phyloP scores from a whole-genome alignment of 1,284 basidiomycete species.

The Ustilago nuda region DNA sequence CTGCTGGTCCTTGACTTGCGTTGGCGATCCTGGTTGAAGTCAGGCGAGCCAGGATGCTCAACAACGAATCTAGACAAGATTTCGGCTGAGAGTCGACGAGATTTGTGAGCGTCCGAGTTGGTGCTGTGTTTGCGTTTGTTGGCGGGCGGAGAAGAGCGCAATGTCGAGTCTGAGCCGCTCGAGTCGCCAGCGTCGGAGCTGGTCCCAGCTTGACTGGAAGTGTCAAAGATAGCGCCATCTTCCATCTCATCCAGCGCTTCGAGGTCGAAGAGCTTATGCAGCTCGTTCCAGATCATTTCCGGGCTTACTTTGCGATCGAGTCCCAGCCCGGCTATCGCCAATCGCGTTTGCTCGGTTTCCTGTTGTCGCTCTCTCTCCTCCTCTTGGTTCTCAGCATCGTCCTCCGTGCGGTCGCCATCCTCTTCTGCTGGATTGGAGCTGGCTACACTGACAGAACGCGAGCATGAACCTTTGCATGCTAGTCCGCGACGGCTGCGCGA shows the following conservation, averaged over 20 bases:
- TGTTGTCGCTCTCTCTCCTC: conserved; percentile 42
- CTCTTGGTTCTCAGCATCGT: conserved; percentile 38
- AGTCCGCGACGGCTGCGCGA: conserved; percentile 28
- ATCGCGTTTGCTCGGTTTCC: conserved; percentile 26
- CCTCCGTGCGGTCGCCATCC: conserved; percentile 36
- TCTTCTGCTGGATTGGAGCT: conserved; percentile 37
- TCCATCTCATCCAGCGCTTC: conserved; percentile 60
- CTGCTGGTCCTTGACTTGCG: conserved; percentile 17
- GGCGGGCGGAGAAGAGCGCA: conserved; percentile 9
- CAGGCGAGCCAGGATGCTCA: conserved; percentile 46
- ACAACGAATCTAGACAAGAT: conserved; percentile 34
- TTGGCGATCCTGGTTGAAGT: conserved; percentile 29
- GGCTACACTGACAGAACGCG: conserved; percentile 43
- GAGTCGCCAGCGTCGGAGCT: conserved; percentile 33
- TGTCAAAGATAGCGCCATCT: conserved; percentile 48
- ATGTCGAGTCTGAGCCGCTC: conserved; percentile 31
- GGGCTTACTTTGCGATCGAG: conserved; percentile 30
- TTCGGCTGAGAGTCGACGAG: conserved; percentile 11
- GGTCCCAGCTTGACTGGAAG: conserved; percentile 42
- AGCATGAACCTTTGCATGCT: conserved; percentile 34
- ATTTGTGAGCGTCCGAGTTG: conserved; percentile 6
- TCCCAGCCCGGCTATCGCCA: conserved; percentile 47
- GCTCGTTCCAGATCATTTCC: conserved; percentile 49
- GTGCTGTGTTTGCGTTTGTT: conserved; percentile 23
- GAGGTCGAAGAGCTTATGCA: conserved; percentile 55